Percentiles rank a stretch among this genome's conserved stretches.
phyloP scores from a whole-genome alignment of 495 filamentous ascomycete genomes.

The Eremomyces bilateralis region DNA sequence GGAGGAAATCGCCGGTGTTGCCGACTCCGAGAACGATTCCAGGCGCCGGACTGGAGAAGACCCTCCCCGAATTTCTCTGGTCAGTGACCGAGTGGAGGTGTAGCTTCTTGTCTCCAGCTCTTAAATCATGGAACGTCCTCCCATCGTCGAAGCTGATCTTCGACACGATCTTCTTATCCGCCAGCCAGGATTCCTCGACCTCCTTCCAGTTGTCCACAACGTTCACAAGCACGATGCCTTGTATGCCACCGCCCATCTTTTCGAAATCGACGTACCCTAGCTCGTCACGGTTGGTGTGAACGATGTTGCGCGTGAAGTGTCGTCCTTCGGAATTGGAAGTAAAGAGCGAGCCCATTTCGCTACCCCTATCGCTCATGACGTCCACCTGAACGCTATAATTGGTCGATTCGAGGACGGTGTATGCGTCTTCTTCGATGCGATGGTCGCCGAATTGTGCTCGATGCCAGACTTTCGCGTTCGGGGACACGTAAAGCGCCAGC shows the following conservation, averaged over 20 bases:
- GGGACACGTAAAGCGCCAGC: slow-evolving; percentile 65
- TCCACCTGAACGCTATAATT: slow-evolving; percentile 95
- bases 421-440: slow-evolving; percentile 62
- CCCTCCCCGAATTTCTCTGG: slow-evolving; percentile 52
- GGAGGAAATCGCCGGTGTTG: slow-evolving; percentile 56
- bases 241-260: slow-evolving; percentile 65
- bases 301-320: slow-evolving; percentile 75
- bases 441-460: slow-evolving; percentile 75
- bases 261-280: slow-evolving; percentile 75
- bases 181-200: slow-evolving; percentile 29
- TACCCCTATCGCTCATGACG: slow-evolving; percentile 45
- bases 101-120: slow-evolving; percentile 33
- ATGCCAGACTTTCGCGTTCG: slow-evolving; percentile 69
- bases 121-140: slow-evolving; percentile 46
- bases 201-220: slow-evolving; percentile 69
- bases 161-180: slow-evolving; percentile 43
- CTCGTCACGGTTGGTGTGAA: slow-evolving; percentile 65
- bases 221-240: slow-evolving; percentile 82
- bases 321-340: slow-evolving; percentile 94
- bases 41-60: slow-evolving; percentile 84
- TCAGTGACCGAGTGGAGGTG: slow-evolving; percentile 85
- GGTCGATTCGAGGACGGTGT: slow-evolving; percentile 84
- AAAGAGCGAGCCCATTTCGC: slow-evolving; percentile 61
- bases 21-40: slow-evolving; percentile 84
- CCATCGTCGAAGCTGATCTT: slow-evolving; percentile 91